Evolutionary conservation across 768 basidiomycete species (phyloP).

Genomic region (Lentinula sp.): DNA sequence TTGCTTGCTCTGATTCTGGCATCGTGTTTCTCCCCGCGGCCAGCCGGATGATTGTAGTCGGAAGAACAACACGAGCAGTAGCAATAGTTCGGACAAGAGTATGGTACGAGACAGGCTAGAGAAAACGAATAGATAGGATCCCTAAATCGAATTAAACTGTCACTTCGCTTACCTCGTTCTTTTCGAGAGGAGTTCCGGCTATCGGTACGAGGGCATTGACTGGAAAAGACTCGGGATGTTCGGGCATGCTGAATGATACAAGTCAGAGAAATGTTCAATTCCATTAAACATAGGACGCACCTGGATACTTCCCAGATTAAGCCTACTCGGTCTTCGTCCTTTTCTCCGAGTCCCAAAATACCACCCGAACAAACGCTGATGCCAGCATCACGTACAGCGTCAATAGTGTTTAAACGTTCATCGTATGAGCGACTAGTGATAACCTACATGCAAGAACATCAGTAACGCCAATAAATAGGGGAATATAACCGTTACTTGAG

Average conservation of each 20-base stretch:
- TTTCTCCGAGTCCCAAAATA: slow-evolving; percentile 90
- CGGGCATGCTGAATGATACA: slow-evolving; percentile 61
- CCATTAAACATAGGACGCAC: slow-evolving; percentile 35
- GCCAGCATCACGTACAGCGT: slow-evolving; percentile 87
- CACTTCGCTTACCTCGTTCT: slow-evolving; percentile 62
- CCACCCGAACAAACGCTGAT: slow-evolving; percentile 98
- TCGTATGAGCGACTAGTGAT: slow-evolving; percentile 95
- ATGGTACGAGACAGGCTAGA: slow-evolving; percentile 74
- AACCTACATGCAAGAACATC: slow-evolving; percentile 44
- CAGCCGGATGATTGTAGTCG: slow-evolving; percentile 88
- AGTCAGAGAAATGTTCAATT: neutral
- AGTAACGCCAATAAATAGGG: neutral
- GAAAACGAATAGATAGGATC: slow-evolving; percentile 9
- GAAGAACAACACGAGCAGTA: slow-evolving; percentile 89
- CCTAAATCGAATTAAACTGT: neutral
- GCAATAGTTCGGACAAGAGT: slow-evolving; percentile 90
- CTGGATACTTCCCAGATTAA: slow-evolving; percentile 91
- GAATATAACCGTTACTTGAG: slow-evolving; percentile 44
- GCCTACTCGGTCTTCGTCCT: slow-evolving; percentile 84
- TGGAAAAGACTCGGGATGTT: slow-evolving; percentile 98
- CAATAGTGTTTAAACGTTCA: slow-evolving; percentile 85
- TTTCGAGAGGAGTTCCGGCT: slow-evolving; percentile 86
- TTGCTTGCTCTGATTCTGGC: slow-evolving; percentile 87
- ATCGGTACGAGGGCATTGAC: slow-evolving; percentile 98
- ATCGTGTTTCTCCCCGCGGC: slow-evolving; percentile 91